Evolutionary conservation across 345 rosid genomes (phyloP), one percentile per base, ranked within the genome.

Genomic region (Corymbia maculata): DNA sequence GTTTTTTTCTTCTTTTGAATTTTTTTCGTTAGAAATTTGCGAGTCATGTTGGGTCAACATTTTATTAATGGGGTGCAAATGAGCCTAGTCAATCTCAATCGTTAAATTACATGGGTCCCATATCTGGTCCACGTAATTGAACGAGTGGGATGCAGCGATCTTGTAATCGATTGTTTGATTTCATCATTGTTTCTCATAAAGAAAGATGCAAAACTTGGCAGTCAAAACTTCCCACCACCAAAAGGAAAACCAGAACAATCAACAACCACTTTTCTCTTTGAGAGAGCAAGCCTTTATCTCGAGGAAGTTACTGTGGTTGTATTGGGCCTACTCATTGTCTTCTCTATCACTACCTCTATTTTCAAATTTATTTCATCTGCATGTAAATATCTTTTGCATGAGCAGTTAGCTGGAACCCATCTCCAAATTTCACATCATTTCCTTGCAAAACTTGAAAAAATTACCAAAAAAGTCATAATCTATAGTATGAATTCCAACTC

Each of bases 251-350:
- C 0, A 53, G 59, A 53, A 53, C 11, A 89, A 64, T 94, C 95
- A 70, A 98, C 92, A 42, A 93, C 95, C 90, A 94, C 89, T 90
- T 96, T 95, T 91, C 92, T 96, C 44, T 95, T 96, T 75, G 94
- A 96, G 92, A 95, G 94, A 93, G 96, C 96, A 68, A 95, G 92
- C 85, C 95, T 92, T 87, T 89, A 93, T 90, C 98, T 97, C 88
- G 97, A 98, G 44, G 88, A 96, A 89, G 92, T 95, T 89, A 96
- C 97, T 14, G 95, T 95, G 91, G 97, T 96, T 86, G 97, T 99
- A 51, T 88, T 96, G 86, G 97, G 97, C 49, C 99, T 98, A 26
- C 92, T 97, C 24, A 9, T 8, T 57, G 64, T 57, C 28, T 57
- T 4, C 64, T 57, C 28, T 22, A 22, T 57, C 2, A 21, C 2